Percentiles rank a stretch among this genome's conserved stretches.
Evolutionary conservation across 148 eudicot species (phyloP).

Genomic region (Camellia japonica): DNA sequence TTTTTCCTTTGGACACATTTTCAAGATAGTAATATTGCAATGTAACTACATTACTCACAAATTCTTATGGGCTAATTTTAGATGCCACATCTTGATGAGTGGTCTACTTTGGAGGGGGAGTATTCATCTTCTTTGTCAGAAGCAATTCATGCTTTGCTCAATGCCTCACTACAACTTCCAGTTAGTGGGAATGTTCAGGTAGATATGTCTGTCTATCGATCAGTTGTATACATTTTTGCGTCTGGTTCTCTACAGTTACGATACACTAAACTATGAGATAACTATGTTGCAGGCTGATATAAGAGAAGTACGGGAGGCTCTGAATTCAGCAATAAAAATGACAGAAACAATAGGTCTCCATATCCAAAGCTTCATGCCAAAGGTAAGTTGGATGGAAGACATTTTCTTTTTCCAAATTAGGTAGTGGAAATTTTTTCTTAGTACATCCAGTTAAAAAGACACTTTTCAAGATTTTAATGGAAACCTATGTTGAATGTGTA

Average conservation of each 20-base stretch:
- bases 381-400: constrained; percentile 35
- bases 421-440: background rate
- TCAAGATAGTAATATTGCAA: constrained; percentile 1
- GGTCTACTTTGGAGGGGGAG: constrained; percentile 66
- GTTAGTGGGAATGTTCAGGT: constrained; percentile 63
- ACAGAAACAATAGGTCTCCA: constrained; percentile 48
- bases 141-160: constrained; percentile 45
- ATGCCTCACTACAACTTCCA: constrained; percentile 66
- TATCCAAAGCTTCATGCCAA: constrained; percentile 46
- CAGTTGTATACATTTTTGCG: background rate
- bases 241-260: constrained; percentile 1
- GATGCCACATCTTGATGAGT: constrained; percentile 69
- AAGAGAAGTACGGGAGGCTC: constrained; percentile 52
- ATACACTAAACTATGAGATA: constrained; percentile 15
- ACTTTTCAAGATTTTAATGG: background rate
- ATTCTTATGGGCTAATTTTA: constrained; percentile 20
- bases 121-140: constrained; percentile 54
- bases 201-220: constrained; percentile 3
- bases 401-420: background rate
- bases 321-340: constrained; percentile 53
- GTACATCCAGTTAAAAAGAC: background rate
- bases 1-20: background rate
- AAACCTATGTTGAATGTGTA: background rate
- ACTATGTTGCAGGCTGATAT: constrained; percentile 42
- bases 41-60: background rate